phyloP scores from a whole-genome alignment of 495 filamentous ascomycete genomes.

The Lasiosphaeria ovina region DNA sequence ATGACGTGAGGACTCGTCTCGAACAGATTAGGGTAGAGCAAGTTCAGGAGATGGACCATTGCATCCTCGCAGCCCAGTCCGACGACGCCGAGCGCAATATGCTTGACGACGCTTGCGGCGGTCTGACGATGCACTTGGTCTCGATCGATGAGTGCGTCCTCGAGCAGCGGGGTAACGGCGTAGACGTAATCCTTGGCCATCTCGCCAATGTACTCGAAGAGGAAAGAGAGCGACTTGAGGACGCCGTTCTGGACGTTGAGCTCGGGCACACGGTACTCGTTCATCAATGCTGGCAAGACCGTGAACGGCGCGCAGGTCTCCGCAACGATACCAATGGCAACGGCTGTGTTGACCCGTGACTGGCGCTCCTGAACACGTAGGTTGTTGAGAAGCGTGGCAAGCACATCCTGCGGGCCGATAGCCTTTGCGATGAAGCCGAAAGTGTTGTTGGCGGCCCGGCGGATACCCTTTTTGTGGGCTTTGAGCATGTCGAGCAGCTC shows the following conservation, averaged over 20 bases:
- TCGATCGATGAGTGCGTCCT: constrained; percentile 95
- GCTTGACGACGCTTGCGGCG: constrained; percentile 93
- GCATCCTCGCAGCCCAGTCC: constrained; percentile 98
- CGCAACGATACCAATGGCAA: constrained; percentile 99
- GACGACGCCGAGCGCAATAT: constrained; percentile 92
- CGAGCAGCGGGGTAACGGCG: constrained; percentile 92
- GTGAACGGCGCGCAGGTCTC: constrained; percentile 99
- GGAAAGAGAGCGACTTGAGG: constrained; percentile 92
- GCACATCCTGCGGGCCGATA: constrained; percentile 95
- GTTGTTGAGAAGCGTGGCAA: constrained; percentile 95
- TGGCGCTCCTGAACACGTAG: constrained; percentile 96
- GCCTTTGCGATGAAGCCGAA: constrained; percentile 99
- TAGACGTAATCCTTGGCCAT: constrained; percentile 99
- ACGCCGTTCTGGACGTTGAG: constrained; percentile 99
- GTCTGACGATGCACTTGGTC: constrained; percentile 99
- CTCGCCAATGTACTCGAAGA: constrained; percentile 99
- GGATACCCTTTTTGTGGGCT: constrained; percentile 98
- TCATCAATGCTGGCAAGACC: constrained; percentile 98
- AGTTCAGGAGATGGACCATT: constrained; percentile 94
- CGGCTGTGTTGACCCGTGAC: constrained; percentile 95
- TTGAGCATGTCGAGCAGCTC: constrained; percentile 99
- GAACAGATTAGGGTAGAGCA: constrained; percentile 96
- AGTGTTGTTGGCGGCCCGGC: constrained; percentile 98
- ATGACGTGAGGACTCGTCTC: constrained; percentile 99
- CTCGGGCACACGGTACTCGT: constrained; percentile 98